Evolutionary conservation across 2,329 filamentous ascomycete species (phyloP).

Genomic region (Pseudocercospora crystallina): DNA sequence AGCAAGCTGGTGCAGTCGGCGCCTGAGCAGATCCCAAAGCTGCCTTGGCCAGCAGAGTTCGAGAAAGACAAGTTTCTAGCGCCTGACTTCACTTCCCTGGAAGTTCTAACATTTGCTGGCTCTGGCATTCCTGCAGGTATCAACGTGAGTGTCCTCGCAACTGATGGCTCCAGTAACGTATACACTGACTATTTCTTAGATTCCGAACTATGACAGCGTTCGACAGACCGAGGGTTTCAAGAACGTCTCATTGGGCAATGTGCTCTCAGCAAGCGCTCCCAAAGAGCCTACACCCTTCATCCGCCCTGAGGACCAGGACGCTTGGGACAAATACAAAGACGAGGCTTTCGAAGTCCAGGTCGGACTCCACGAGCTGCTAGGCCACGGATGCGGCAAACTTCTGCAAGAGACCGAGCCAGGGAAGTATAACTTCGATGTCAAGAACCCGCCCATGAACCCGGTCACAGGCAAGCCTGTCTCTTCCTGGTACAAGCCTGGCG

Average conservation of each 20-base stretch:
- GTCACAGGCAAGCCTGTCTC: conserved; percentile 73
- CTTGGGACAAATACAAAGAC: conserved; percentile 82
- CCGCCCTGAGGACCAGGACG: conserved; percentile 68
- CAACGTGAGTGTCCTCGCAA: neutral
- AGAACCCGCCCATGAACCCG: conserved; percentile 78
- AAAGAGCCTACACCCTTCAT: conserved; percentile 94
- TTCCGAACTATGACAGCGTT: conserved; percentile 70
- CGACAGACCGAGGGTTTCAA: conserved; percentile 85
- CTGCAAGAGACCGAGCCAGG: conserved; percentile 84
- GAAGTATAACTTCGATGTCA: conserved; percentile 81
- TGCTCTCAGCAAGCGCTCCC: conserved; percentile 84
- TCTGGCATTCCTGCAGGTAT: conserved; percentile 61
- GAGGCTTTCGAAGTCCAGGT: conserved; percentile 93
- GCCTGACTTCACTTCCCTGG: conserved; percentile 92
- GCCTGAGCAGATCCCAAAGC: conserved; percentile 77
- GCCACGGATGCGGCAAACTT: conserved; percentile 86
- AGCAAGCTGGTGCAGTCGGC: conserved; percentile 79
- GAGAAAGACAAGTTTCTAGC: conserved; percentile 96
- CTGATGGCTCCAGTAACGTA: neutral
- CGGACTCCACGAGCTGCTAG: conserved; percentile 83
- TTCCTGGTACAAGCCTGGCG: conserved; percentile 90
- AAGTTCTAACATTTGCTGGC: conserved; percentile 79
- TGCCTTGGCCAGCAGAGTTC: conserved; percentile 86
- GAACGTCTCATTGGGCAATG: conserved; percentile 90
- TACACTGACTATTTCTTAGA: conserved; percentile 25